Conservation (phyloP, 768 basidiomycete species). For the Trametopsis cervina region DNA sequence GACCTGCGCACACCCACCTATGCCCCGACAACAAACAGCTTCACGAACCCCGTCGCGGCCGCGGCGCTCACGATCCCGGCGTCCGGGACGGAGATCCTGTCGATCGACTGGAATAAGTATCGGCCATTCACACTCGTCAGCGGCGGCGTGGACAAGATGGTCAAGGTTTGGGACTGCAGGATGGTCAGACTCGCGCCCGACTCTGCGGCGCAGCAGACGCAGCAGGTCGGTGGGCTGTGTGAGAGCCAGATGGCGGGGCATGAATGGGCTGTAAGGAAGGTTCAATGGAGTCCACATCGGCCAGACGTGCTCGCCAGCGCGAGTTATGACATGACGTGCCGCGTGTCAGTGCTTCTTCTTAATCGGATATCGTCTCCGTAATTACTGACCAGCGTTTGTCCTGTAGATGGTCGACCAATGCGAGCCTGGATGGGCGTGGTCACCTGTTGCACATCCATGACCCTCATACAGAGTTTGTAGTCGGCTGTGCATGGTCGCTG, state of each 20-base stretch:
- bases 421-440: conserved; percentile 36
- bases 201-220: conserved; percentile 26
- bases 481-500: conserved; percentile 87
- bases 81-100: conserved; percentile 69
- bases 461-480: conserved; percentile 91
- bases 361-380: conserved; percentile 2
- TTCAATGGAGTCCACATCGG: conserved; percentile 84
- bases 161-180: conserved; percentile 83
- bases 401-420: conserved; percentile 63
- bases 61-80: conserved; percentile 75
- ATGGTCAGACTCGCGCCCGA: conserved; percentile 59
- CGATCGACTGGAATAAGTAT: conserved; percentile 93
- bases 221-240: conserved; percentile 63
- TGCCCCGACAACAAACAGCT: conserved; percentile 40
- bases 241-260: conserved; percentile 72
- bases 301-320: conserved; percentile 63
- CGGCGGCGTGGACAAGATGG: conserved; percentile 68
- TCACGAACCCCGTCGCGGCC: conserved; percentile 61
- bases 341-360: conserved; percentile 61
- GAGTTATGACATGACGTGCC: conserved; percentile 94
- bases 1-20: conserved; percentile 67
- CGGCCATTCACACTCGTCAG: conserved; percentile 70
- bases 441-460: conserved; percentile 70
- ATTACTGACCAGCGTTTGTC: background rate
- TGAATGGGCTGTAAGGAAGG: conserved; percentile 84